Percentiles rank a stretch among this genome's conserved stretches.
phyloP scores from a whole-genome alignment of 768 basidiomycete species.

The Suillus brevipes region DNA sequence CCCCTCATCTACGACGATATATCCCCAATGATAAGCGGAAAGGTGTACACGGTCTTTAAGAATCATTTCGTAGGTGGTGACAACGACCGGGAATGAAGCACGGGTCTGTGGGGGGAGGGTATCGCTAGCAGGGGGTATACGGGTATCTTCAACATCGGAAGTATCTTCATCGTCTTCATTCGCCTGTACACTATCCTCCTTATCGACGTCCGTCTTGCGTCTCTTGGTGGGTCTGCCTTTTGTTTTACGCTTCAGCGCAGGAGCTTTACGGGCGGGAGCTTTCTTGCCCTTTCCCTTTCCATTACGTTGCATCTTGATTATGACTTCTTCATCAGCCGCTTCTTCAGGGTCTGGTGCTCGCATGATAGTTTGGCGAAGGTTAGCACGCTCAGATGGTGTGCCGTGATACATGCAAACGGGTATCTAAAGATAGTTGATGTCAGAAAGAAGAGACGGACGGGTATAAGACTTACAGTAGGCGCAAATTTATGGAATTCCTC shows the following conservation, averaged over 20 bases:
- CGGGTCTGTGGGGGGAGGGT: slow-evolving; percentile 18
- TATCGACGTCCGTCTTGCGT: slow-evolving; percentile 18
- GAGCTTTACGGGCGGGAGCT: slow-evolving; percentile 10
- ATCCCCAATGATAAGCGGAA: slow-evolving; percentile 73
- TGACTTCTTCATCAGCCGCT: slow-evolving; percentile 24
- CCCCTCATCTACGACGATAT: slow-evolving; percentile 95
- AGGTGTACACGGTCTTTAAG: slow-evolving; percentile 77
- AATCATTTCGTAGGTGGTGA: slow-evolving; percentile 93
- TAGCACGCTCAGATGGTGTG: slow-evolving; percentile 73
- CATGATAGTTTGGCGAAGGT: slow-evolving; percentile 69
- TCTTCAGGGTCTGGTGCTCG: slow-evolving; percentile 31
- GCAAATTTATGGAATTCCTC: slow-evolving; percentile 85
- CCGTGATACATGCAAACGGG: slow-evolving; percentile 93
- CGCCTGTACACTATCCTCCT: not conserved
- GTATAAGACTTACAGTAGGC: slow-evolving; percentile 55
- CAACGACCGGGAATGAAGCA: slow-evolving; percentile 67
- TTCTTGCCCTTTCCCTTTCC: slow-evolving; percentile 22
- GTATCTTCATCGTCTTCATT: slow-evolving; percentile 23
- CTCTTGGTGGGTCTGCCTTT: slow-evolving; percentile 19
- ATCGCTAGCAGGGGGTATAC: slow-evolving; percentile 23
- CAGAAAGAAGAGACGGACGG: not conserved
- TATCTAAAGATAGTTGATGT: slow-evolving; percentile 49
- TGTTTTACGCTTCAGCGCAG: slow-evolving; percentile 14
- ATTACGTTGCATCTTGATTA: slow-evolving; percentile 20
- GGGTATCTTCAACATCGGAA: slow-evolving; percentile 16